Percentiles rank a stretch among this genome's conserved stretches.
phyloP scores from a whole-genome alignment of 768 basidiomycete species.

The Tylopilus plumbeoviolaceoides region DNA sequence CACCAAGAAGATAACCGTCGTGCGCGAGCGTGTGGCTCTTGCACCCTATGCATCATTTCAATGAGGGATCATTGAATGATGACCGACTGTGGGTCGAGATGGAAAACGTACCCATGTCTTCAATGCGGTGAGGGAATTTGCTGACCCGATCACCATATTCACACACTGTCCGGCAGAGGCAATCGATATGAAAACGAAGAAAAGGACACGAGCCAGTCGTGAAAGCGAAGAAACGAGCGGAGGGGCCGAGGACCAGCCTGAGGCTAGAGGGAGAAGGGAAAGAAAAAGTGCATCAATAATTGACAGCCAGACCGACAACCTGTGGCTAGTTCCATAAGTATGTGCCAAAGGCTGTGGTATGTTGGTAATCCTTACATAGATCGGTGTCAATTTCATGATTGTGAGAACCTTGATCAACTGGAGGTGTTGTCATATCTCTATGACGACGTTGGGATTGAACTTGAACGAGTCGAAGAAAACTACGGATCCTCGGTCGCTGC shows the following conservation, averaged over 20 bases:
- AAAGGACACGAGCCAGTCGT: slow-evolving; percentile 15
- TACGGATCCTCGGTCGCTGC: too few species aligned
- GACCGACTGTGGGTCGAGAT: too few species aligned
- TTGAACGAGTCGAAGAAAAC: background rate
- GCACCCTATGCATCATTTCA: slow-evolving; percentile 33
- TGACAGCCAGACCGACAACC: background rate
- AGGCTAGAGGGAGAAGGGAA: background rate
- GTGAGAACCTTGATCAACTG: background rate
- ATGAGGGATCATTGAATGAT: too few species aligned
- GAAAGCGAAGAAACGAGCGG: background rate
- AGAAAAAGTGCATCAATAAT: background rate
- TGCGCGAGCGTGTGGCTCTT: slow-evolving; percentile 46
- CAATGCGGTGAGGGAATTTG: background rate
- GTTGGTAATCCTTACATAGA: too few species aligned
- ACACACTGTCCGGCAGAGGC: background rate
- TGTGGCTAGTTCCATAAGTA: too few species aligned
- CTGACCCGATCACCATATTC: background rate
- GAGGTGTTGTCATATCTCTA: too few species aligned
- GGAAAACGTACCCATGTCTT: slow-evolving; percentile 14
- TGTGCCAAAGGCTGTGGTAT: too few species aligned
- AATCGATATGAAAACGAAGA: background rate
- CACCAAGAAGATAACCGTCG: slow-evolving; percentile 46
- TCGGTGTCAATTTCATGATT: background rate
- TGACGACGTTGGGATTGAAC: background rate
- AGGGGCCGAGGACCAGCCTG: background rate